phyloP scores from a whole-genome alignment of 768 basidiomycete genomes.

The Mycena chlorophos region DNA sequence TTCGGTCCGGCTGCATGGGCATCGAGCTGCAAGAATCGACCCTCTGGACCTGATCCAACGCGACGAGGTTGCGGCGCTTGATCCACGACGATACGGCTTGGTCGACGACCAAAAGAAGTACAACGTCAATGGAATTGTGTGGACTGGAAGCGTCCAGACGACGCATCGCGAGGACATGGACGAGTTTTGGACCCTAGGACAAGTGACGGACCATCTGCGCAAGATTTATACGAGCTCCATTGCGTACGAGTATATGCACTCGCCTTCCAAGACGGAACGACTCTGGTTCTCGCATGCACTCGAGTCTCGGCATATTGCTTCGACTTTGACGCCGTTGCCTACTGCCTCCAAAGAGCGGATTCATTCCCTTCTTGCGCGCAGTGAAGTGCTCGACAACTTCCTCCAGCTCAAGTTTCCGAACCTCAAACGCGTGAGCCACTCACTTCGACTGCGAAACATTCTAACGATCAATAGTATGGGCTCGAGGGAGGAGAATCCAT shows the following conservation, averaged over 20 bases:
- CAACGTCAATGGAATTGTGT: constrained; percentile 79
- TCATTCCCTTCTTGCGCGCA: constrained; percentile 66
- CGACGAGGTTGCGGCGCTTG: constrained; percentile 73
- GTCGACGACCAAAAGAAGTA: constrained; percentile 51
- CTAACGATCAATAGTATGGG: constrained; percentile 49
- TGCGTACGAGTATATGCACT: constrained; percentile 92
- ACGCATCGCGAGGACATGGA: constrained; percentile 28
- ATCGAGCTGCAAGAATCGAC: constrained; percentile 83
- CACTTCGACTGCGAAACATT: not conserved
- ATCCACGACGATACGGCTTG: constrained; percentile 77
- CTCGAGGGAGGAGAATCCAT: constrained; percentile 94
- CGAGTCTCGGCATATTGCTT: constrained; percentile 57
- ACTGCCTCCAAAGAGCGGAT: constrained; percentile 52
- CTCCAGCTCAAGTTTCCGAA: constrained; percentile 88
- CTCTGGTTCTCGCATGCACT: constrained; percentile 88
- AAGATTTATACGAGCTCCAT: constrained; percentile 80
- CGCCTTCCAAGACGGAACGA: constrained; percentile 80
- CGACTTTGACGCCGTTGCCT: constrained; percentile 34
- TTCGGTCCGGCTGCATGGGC: constrained; percentile 80
- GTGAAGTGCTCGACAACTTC: constrained; percentile 84
- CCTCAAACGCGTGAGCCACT: constrained; percentile 58
- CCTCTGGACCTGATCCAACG: constrained; percentile 86
- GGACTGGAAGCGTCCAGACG: constrained; percentile 54
- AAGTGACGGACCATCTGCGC: constrained; percentile 71
- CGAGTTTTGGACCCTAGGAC: constrained; percentile 64